Evolutionary conservation across 441 rosid genomes (phyloP).

Genomic region (Francoa sonchifolia): DNA sequence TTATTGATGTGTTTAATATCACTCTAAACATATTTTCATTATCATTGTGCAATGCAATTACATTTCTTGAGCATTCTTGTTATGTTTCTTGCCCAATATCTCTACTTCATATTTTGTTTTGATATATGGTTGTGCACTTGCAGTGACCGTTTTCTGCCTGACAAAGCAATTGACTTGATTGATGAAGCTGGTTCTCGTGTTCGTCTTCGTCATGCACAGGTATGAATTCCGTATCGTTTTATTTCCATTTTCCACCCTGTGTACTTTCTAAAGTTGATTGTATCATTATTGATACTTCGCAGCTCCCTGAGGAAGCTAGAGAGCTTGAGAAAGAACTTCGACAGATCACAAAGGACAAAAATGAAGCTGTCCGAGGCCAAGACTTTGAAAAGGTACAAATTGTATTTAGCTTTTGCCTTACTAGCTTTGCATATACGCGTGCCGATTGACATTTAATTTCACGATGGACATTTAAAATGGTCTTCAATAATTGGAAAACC

Average conservation of each 20-base stretch:
- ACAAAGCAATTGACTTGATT: conserved; percentile 93
- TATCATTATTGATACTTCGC: conserved; percentile 9
- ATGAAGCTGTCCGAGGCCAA: conserved; percentile 89
- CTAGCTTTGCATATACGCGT: no score
- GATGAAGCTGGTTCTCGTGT: conserved; percentile 99
- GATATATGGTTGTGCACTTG: conserved; percentile 3
- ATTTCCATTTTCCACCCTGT: neutral
- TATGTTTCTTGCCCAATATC: no score
- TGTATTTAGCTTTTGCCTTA: neutral
- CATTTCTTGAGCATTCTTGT: no score
- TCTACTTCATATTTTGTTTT: neutral
- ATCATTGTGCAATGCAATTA: no score
- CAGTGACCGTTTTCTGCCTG: conserved; percentile 97
- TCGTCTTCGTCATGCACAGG: conserved; percentile 91
- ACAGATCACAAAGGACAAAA: conserved; percentile 87
- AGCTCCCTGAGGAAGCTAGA: conserved; percentile 98
- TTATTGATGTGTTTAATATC: neutral
- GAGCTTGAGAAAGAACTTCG: conserved; percentile 95
- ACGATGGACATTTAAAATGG: no score
- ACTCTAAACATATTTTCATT: no score
- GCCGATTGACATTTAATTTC: no score
- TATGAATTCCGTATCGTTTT: conserved; percentile 5
- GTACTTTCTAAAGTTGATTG: conserved; percentile 7
- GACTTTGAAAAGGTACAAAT: conserved; percentile 81
- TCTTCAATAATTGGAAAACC: no score